Percentiles rank a stretch among this genome's conserved stretches.
Conservation (phyloP, 257 asterid species). For the Solanum etuberosum region DNA sequence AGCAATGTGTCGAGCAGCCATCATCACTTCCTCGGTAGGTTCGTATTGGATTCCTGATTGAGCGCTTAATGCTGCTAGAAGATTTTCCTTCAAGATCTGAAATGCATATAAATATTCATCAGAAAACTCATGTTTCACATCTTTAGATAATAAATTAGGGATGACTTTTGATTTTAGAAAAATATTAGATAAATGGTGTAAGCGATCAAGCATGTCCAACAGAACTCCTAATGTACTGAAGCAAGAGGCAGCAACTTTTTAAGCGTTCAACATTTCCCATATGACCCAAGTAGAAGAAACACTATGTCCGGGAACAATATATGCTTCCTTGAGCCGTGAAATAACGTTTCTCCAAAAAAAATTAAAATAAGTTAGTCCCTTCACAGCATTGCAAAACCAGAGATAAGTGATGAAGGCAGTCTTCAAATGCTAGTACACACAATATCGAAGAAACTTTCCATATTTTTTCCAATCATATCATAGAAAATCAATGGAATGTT, state of each 20-base stretch:
- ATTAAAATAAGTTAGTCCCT: not conserved
- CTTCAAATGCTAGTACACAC: not conserved
- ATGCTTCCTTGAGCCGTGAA: not conserved
- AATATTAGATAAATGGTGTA: not conserved
- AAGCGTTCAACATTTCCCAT: not conserved
- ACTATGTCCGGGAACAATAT: not conserved
- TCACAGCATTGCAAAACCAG: not conserved
- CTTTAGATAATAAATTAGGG: not conserved
- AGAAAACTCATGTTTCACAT: not conserved
- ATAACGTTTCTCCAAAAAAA: not conserved
- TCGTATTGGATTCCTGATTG: not conserved
- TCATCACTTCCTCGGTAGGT: not conserved
- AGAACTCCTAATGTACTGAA: not conserved
- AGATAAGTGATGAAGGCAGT: not conserved
- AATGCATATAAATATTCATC: not conserved
- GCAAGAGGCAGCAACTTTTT: not conserved
- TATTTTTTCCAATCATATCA: not conserved
- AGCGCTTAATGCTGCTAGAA: not conserved
- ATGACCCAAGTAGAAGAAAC: not conserved
- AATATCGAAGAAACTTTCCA: not conserved
- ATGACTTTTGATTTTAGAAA: not conserved
- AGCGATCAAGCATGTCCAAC: not conserved
- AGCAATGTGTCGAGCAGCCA: not conserved
- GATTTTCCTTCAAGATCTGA: not conserved
- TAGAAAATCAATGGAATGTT: not conserved